Percentiles rank a stretch among this genome's conserved stretches.
Conservation (phyloP, 1,139 yeast species). For the Williopsis jadinii region DNA sequence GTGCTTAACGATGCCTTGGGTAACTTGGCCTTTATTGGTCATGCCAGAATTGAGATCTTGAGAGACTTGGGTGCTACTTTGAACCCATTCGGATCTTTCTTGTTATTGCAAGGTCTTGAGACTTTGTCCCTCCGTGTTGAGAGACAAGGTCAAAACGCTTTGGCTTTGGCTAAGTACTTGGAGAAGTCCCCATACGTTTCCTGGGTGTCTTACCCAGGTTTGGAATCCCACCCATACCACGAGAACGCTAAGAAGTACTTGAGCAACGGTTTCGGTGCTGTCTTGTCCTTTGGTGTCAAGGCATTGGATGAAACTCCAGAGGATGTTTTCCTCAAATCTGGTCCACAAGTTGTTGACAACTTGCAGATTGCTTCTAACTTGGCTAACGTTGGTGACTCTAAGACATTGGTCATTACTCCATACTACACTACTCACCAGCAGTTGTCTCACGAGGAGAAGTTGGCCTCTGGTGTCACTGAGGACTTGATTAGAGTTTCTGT, state of each 20-base stretch:
- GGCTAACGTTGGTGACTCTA: conserved; percentile 95
- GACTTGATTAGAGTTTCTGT: conserved; percentile 85
- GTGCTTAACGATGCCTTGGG: conserved; percentile 79
- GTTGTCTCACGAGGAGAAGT: conserved; percentile 72
- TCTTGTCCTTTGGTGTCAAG: conserved; percentile 83
- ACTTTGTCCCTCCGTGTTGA: conserved; percentile 90
- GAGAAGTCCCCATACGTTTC: conserved; percentile 66
- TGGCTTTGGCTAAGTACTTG: conserved; percentile 70
- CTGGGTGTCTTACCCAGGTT: conserved; percentile 91
- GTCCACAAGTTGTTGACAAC: conserved; percentile 75
- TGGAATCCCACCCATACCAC: conserved; percentile 76
- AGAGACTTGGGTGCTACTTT: conserved; percentile 90
- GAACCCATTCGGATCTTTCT: conserved; percentile 85
- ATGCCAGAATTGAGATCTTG: conserved; percentile 75
- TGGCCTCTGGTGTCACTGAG: conserved; percentile 76
- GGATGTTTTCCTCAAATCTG: conserved; percentile 62
- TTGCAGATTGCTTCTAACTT: conserved; percentile 82
- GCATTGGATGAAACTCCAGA: conserved; percentile 39
- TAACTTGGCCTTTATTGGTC: conserved; percentile 69
- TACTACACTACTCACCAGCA: conserved; percentile 95
- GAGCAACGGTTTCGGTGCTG: conserved; percentile 75
- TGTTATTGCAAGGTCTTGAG: conserved; percentile 85
- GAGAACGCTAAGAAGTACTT: conserved; percentile 78
- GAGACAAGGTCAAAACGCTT: conserved; percentile 83
- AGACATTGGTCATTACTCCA: conserved; percentile 92